Percentiles rank a stretch among this genome's conserved stretches.
phyloP scores from a whole-genome alignment of 805 yeast genomes.

The Nakazawaea anatomiae region DNA sequence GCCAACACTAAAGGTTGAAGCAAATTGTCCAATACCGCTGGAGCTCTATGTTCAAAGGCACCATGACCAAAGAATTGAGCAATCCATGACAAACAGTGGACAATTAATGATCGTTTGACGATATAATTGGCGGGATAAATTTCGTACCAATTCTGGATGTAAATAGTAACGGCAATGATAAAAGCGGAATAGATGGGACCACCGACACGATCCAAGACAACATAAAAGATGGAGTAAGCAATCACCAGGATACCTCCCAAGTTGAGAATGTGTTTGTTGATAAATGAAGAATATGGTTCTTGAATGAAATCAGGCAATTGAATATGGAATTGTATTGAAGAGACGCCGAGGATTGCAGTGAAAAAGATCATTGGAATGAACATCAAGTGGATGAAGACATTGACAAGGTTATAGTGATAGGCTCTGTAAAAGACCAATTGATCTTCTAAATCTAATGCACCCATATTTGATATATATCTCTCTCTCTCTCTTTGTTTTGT shows the following conservation, averaged over 20 bases:
- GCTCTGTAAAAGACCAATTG: conserved; percentile 57
- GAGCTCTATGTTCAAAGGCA: conserved; percentile 71
- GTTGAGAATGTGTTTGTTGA: conserved; percentile 25
- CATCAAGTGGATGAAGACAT: conserved; percentile 69
- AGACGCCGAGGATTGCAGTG: conserved; percentile 39
- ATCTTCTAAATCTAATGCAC: conserved; percentile 30
- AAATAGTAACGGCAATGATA: conserved; percentile 23
- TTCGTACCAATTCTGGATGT: conserved; percentile 14
- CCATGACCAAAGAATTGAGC: conserved; percentile 89
- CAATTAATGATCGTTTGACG: conserved; percentile 24
- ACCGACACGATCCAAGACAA: conserved; percentile 43
- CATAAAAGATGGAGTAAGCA: conserved; percentile 53
- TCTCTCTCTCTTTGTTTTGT: neutral
- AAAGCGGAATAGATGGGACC: conserved; percentile 41
- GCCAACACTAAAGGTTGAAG: conserved; percentile 85
- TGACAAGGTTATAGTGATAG: conserved; percentile 36
- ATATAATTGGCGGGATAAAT: conserved; percentile 16
- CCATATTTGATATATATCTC: conserved; percentile 9
- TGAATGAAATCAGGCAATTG: conserved; percentile 14
- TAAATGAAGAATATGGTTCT: conserved; percentile 14
- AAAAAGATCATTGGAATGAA: conserved; percentile 77
- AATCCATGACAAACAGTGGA: conserved; percentile 63
- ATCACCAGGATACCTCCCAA: conserved; percentile 40
- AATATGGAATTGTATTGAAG: conserved; percentile 21
- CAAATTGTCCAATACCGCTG: conserved; percentile 80